Percentiles rank a stretch among this genome's conserved stretches.
Evolutionary conservation across 805 yeast species (phyloP).

Genomic region (Vanderwaltozyma yarrowii): DNA sequence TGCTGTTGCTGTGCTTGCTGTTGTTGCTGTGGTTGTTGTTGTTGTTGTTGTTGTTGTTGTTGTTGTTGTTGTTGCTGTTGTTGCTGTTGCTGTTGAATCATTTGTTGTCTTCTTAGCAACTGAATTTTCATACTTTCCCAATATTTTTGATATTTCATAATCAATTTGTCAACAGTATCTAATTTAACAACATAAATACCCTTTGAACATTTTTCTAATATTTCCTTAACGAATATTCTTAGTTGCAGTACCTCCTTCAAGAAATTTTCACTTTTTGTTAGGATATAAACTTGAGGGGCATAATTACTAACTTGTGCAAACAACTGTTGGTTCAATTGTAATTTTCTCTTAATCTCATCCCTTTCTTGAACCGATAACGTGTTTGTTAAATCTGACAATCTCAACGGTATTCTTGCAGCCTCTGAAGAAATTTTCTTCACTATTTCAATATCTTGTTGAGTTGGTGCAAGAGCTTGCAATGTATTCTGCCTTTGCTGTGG

Average conservation of each 20-base stretch:
- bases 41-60: conserved; percentile 5
- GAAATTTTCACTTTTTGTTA: conserved; percentile 66
- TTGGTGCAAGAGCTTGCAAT: conserved; percentile 28
- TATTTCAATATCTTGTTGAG: conserved; percentile 53
- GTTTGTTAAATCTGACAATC: conserved; percentile 55
- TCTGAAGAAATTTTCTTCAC: conserved; percentile 59
- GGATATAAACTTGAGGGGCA: conserved; percentile 65
- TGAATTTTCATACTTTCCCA: conserved; percentile 67
- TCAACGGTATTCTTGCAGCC: conserved; percentile 55
- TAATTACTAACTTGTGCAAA: conserved; percentile 63
- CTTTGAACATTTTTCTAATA: conserved; percentile 56
- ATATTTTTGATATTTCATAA: conserved; percentile 62
- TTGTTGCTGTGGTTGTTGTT: conserved; percentile 14
- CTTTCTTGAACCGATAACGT: conserved; percentile 56
- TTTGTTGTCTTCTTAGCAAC: conserved; percentile 29
- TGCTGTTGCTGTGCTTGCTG: conserved; percentile 4
- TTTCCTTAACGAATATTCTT: conserved; percentile 68
- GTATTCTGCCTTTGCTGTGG: conserved; percentile 4
- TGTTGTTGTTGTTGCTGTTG: conserved; percentile 17
- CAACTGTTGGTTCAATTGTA: conserved; percentile 39
- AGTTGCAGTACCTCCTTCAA: conserved; percentile 69
- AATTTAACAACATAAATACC: conserved; percentile 64
- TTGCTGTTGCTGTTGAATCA: conserved; percentile 31
- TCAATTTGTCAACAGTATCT: conserved; percentile 58
- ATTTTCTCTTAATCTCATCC: conserved; percentile 43